phyloP scores from a whole-genome alignment of 192 early-diverging fungal genomes.

The Backusella tarrabulga region DNA sequence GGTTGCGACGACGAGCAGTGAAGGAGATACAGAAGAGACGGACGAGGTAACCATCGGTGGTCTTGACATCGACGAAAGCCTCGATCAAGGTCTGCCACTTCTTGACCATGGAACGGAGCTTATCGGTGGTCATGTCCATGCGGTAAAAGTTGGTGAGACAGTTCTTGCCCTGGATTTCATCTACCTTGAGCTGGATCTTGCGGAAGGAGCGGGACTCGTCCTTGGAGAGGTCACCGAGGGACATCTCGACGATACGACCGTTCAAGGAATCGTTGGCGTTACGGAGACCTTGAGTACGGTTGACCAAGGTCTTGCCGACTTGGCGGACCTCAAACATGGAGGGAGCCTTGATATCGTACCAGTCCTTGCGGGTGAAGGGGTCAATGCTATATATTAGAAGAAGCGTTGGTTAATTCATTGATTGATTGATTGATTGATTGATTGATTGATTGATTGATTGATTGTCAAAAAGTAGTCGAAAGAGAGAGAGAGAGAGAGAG shows the following conservation, averaged over 20 bases:
- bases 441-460: no score
- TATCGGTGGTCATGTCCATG: constrained; percentile 99
- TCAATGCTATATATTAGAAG: constrained; percentile 69
- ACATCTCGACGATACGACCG: constrained; percentile 95
- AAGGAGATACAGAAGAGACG: constrained; percentile 97
- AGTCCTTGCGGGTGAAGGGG: constrained; percentile 99
- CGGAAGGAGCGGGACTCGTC: constrained; percentile 92
- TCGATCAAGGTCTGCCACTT: constrained; percentile 99
- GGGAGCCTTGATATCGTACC: constrained; percentile 99
- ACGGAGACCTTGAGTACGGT: constrained; percentile 99
- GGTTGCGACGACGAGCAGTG: constrained; percentile 91
- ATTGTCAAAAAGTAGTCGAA: no score
- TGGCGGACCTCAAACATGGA: constrained; percentile 92
- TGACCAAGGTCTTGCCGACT: constrained; percentile 99
- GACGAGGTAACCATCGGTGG: constrained; percentile 99
- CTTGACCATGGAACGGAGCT: constrained; percentile 99
- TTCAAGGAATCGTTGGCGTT: constrained; percentile 95
- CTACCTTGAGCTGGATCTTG: constrained; percentile 95
- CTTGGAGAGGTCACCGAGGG: constrained; percentile 95
- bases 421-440: no score
- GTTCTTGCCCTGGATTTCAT: constrained; percentile 98
- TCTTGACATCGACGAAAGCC: constrained; percentile 99
- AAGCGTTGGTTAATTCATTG: background rate
- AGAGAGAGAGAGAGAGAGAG: background rate
- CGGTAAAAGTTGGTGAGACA: constrained; percentile 99